phyloP scores from a whole-genome alignment of 1,284 basidiomycete genomes.

The Ceratobasidium sp. region DNA sequence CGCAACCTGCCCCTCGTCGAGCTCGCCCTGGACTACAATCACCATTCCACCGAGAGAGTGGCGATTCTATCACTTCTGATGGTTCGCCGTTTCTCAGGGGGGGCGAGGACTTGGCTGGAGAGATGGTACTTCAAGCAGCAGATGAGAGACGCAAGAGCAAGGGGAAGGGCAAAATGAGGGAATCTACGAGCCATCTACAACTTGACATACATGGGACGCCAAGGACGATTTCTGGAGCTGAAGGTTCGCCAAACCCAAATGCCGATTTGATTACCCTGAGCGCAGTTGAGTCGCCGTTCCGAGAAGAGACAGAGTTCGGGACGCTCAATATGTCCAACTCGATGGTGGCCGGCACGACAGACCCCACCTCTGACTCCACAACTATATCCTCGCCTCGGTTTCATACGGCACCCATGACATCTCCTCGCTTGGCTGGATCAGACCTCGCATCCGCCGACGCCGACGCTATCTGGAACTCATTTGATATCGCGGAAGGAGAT shows the following conservation, averaged over 20 bases:
- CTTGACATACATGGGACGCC: conserved; percentile 13
- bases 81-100: conserved; percentile 6
- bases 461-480: conserved; percentile 40
- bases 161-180: background rate
- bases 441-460: conserved; percentile 28
- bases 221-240: background rate
- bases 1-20: conserved; percentile 28
- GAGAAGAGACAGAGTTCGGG: conserved; percentile 37
- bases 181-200: conserved; percentile 6
- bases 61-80: background rate
- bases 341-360: background rate
- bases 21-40: conserved; percentile 8
- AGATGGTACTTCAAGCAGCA: conserved; percentile 17
- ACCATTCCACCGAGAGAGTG: conserved; percentile 22
- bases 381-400: conserved; percentile 21
- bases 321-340: conserved; percentile 24
- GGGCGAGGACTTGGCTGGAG: conserved; percentile 9
- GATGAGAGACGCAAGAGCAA: conserved; percentile 11
- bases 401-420: conserved; percentile 35
- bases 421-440: conserved; percentile 23
- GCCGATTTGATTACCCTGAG: conserved; percentile 41
- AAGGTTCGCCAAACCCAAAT: conserved; percentile 8
- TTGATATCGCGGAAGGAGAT: conserved; percentile 17
- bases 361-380: conserved; percentile 18
- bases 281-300: conserved; percentile 39